These are phyloP conservation scores for Sporothrix euskadiensis DNA, from an alignment of 2,329 filamentous ascomycete genomes.

Conservation along the genomic window DNA sequence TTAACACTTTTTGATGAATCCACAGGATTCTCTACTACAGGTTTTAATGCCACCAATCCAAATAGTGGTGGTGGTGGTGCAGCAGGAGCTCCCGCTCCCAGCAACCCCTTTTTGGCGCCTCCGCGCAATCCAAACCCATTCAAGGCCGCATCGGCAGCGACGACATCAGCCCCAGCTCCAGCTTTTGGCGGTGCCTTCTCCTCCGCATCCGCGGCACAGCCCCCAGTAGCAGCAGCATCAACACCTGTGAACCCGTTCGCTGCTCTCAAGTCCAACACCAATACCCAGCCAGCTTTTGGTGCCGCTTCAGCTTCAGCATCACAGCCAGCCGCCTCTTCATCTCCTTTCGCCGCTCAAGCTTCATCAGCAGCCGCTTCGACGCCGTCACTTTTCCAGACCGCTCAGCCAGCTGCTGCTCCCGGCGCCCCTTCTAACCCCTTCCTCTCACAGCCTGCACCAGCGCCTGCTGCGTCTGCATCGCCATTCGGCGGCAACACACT, in stretches of 20 bases:
- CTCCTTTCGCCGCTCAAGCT: background rate
- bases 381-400: background rate
- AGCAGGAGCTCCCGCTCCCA: background rate
- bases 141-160: slow-evolving; percentile 1
- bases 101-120: slow-evolving; percentile 24
- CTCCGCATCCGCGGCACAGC: background rate
- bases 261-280: background rate
- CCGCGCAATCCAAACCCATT: slow-evolving; percentile 19
- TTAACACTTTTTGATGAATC: slow-evolving; percentile 21
- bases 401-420: background rate
- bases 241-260: slow-evolving; percentile 22
- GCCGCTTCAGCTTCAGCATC: background rate
- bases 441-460: background rate
- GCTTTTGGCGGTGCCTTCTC: background rate
- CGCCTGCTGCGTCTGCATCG: background rate
- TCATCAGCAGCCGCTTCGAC: background rate
- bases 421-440: slow-evolving; percentile 10
- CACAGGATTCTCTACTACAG: slow-evolving; percentile 3
- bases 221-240: slow-evolving; percentile 1
- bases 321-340: background rate
- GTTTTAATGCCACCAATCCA: background rate
- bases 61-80: background rate
- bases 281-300: slow-evolving; percentile 3
- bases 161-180: slow-evolving; percentile 5
- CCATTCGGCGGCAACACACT: slow-evolving; percentile 3